Evolutionary conservation across 2,329 filamentous ascomycete species (phyloP), one percentile per base, ranked within the genome.

Genomic region (Nemania sp.): DNA sequence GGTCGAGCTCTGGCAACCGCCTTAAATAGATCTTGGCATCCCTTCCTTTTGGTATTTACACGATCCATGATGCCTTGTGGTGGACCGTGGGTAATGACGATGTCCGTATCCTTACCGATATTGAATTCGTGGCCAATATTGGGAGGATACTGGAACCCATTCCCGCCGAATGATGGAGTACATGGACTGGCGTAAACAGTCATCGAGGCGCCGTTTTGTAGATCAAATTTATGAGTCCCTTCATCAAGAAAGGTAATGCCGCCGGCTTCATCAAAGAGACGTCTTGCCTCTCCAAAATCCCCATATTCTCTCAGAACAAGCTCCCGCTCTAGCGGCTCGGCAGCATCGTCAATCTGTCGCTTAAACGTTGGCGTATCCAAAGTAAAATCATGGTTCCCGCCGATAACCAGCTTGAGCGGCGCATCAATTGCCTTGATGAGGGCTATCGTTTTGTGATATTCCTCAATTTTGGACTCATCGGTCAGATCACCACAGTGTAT

Each of bases 1-100:
- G 46, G 37, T 3, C 28, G 46, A 17, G 20, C 71, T 0, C 63
- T 62, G 1, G 72, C 69, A 0, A 84, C 62, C 0, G 80, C 77
- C 0, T 64, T 65, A 48, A 81, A 75, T 2, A 84, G 72, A 14
- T 72, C 56, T 0, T 61, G 59, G 53, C 78, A 78, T 17, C 81
- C 79, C 15, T 70, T 72, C 12, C 67, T 43, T n/a, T 52, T 57
- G 7, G 50, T 59, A 2, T 62, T 50, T 7, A 73, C 72, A 2
- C 63, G 58, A 62, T 86, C 81, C 44, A 82, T 65, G 1, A 85
- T 67, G 2, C 79, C 79, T 6, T 61, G 68, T 2, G 81, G 81
- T 12, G 54, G 54, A 0, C 81, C 80, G 51, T 86, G 81, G 0
- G 81, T 84, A 19, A 84, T 75, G 24, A 73, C 79, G 0, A 84